Base-by-base conservation (phyloP, 2,329 filamentous ascomycete species). In the Ophiosphaerella korrae region DNA sequence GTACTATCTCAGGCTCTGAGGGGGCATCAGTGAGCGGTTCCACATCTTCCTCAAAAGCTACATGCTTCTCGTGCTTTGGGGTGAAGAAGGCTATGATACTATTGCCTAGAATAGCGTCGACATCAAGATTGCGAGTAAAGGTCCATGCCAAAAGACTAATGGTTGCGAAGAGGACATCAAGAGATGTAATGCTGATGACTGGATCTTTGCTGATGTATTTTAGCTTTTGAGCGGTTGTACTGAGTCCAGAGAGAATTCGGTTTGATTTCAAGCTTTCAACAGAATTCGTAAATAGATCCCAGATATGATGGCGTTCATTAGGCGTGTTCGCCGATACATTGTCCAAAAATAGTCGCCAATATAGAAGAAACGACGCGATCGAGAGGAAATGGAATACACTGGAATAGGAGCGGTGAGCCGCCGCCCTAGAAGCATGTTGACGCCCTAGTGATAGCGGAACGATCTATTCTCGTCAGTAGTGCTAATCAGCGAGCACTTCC, bases 111-210 rank as follows among this genome's bases (percentile, higher is more conserved):
- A 86, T 80, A 8, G 79, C 74, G n/a, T 73, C 69, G 0, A 79
- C 75, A 57, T 83, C 78, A 3, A 82, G 72, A 18, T 79, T 77
- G 29, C 82, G 75, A 1, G 81, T 75, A 35, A 82, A 82, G n/a
- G 81, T 78, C 84, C 84, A 87, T 2, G 81, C 49, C 1, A 82
- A 78, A n/a, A 86, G 67, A 48, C 78, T 81, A 12, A 83, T 51
- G 1, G 76, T 74, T 18, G 80, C 83, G 32, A 86, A 73, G 12
- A 88, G 64, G 1, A 84, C 84, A 66, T 88, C 85, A 69, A 80
- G 80, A 5, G 80, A 82, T 0, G 81, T 80, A 14, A 78, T 80
- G 16, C 80, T 79, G 26, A 87, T 79, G 18, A 79, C 80, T 0
- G 84, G 84, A 62, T 88, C 83, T 45, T 82, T 81, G 51, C 75